These are phyloP conservation scores for Irpex lacteus DNA, from an alignment of 1,284 basidiomycete species.

Conservation along the genomic window DNA sequence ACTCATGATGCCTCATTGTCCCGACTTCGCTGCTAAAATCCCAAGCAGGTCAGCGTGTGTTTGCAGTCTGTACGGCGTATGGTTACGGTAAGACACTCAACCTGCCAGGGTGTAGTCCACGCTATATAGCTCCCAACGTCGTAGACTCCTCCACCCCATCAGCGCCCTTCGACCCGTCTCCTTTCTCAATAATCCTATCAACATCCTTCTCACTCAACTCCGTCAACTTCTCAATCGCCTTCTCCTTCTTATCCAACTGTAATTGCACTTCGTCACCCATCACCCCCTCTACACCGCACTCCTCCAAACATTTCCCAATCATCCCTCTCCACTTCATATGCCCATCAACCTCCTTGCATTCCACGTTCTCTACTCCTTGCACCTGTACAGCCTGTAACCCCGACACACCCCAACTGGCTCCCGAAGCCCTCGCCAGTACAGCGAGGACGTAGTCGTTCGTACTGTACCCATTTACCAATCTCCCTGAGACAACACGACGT, in stretches of 20 bases:
- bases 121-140: background rate
- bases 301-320: constrained; percentile 44
- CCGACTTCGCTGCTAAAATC: too few relatives aligned
- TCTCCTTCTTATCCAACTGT: constrained; percentile 28
- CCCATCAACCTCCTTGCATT: constrained; percentile 50
- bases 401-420: constrained; percentile 65
- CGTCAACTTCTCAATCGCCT: constrained; percentile 21
- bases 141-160: background rate
- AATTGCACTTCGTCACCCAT: constrained; percentile 34
- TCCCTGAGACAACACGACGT: constrained; percentile 62
- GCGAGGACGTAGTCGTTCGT: constrained; percentile 74
- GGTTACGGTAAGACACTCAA: too few relatives aligned
- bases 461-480: constrained; percentile 73
- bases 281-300: constrained; percentile 40
- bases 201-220: constrained; percentile 23
- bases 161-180: constrained; percentile 3
- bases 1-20: too few relatives aligned
- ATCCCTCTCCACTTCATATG: constrained; percentile 54
- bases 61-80: too few relatives aligned
- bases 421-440: constrained; percentile 65
- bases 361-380: constrained; percentile 70
- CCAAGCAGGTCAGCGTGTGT: too few relatives aligned
- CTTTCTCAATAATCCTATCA: constrained; percentile 15
- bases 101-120: background rate
- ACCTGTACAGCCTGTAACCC: constrained; percentile 64